Evolutionary conservation across 768 basidiomycete genomes (phyloP).

Genomic region (Suillus alpinus): DNA sequence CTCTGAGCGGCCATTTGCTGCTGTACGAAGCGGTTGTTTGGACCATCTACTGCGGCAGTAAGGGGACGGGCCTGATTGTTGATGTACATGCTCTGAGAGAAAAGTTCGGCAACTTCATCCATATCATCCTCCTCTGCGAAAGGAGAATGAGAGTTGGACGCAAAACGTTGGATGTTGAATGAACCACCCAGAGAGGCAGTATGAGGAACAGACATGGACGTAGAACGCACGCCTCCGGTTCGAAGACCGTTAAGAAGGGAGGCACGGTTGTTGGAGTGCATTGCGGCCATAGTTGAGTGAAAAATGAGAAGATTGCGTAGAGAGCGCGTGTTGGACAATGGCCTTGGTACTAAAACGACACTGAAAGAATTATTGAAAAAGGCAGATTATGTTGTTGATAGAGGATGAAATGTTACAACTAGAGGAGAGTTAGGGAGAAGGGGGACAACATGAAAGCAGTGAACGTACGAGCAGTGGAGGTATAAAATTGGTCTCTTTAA

Average conservation of each 20-base stretch:
- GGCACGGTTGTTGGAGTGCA: constrained; percentile 60
- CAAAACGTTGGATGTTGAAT: constrained; percentile 63
- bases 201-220: constrained; percentile 57
- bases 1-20: constrained; percentile 56
- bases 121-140: constrained; percentile 54
- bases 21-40: constrained; percentile 62
- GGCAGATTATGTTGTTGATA: constrained; percentile 25
- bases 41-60: constrained; percentile 71
- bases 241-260: constrained; percentile 87
- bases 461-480: constrained; percentile 1
- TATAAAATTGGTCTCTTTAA: constrained; percentile 15
- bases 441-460: neutral
- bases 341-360: constrained; percentile 13
- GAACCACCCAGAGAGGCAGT: constrained; percentile 61
- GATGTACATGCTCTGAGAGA: constrained; percentile 51
- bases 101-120: constrained; percentile 59
- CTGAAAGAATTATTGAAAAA: constrained; percentile 27
- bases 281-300: constrained; percentile 38
- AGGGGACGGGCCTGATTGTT: constrained; percentile 49
- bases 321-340: constrained; percentile 5
- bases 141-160: constrained; percentile 37
- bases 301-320: constrained; percentile 14
- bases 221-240: constrained; percentile 86
- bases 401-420: constrained; percentile 17
- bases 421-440: neutral